A percentile compares a stretch with the other conserved stretches of the same genome.
phyloP scores from a whole-genome alignment of 371 early-diverging fungal genomes.

The Mortierella sp. region DNA sequence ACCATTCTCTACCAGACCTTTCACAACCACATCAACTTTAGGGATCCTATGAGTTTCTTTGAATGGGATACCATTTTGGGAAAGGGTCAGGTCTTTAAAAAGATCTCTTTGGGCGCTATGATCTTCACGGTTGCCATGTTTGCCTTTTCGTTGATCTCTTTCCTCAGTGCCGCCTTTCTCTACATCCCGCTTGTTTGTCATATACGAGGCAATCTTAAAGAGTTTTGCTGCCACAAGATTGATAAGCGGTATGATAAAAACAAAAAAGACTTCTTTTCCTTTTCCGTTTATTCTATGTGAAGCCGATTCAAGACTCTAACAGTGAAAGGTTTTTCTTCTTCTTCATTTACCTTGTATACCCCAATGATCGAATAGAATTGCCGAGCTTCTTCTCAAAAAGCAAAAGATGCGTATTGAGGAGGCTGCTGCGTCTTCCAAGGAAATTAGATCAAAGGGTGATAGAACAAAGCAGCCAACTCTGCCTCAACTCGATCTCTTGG shows the following conservation, averaged over 20 bases:
- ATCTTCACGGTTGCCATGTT: slow-evolving; percentile 77
- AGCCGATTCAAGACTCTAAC: too few species aligned
- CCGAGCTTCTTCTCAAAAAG: slow-evolving; percentile 41
- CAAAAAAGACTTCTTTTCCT: background rate
- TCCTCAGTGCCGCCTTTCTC: slow-evolving; percentile 70
- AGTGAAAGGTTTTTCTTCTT: too few species aligned
- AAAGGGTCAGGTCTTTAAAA: slow-evolving; percentile 22
- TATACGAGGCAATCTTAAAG: slow-evolving; percentile 91
- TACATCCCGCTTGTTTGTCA: slow-evolving; percentile 84
- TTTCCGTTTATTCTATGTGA: too few species aligned
- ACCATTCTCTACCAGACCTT: slow-evolving; percentile 57
- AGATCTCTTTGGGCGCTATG: slow-evolving; percentile 58
- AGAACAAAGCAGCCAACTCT: slow-evolving; percentile 28
- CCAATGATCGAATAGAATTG: slow-evolving; percentile 25
- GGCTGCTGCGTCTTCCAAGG: background rate
- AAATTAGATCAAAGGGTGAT: background rate
- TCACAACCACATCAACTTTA: slow-evolving; percentile 12
- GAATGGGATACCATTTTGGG: slow-evolving; percentile 30
- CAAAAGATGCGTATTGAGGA: slow-evolving; percentile 13
- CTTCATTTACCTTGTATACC: background rate
- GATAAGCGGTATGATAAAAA: slow-evolving; percentile 75
- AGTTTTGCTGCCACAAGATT: slow-evolving; percentile 91
- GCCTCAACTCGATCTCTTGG: slow-evolving; percentile 41
- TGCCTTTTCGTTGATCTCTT: slow-evolving; percentile 62
- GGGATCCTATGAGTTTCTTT: slow-evolving; percentile 10